A percentile compares a stretch with the other conserved stretches of the same genome.
Evolutionary conservation across 2,329 filamentous ascomycete genomes (phyloP).

Genomic region (Colletotrichum kahawae): DNA sequence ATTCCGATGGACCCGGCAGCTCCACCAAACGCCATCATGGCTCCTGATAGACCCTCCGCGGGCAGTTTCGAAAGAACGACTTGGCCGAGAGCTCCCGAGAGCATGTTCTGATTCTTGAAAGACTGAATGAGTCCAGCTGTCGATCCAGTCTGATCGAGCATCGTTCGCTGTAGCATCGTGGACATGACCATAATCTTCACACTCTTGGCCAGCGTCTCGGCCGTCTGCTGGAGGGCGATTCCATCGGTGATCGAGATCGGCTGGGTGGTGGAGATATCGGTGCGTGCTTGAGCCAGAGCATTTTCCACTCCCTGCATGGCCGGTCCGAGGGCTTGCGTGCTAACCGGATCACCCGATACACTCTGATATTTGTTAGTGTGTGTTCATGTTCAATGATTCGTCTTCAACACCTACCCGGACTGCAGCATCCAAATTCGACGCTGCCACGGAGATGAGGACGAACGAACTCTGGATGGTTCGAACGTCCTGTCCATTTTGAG

Average conservation of each 20-base stretch:
- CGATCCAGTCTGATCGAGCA: slow-evolving; percentile 5
- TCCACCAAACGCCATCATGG: not conserved
- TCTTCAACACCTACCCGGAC: not conserved
- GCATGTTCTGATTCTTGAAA: slow-evolving; percentile 6
- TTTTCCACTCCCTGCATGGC: slow-evolving; percentile 5
- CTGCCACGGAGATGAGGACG: not conserved
- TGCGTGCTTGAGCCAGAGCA: slow-evolving; percentile 12
- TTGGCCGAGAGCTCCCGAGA: not conserved
- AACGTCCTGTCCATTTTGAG: not conserved
- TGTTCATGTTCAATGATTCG: not conserved
- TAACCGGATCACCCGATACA: not conserved
- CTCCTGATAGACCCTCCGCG: not conserved
- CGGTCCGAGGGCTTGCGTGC: not conserved
- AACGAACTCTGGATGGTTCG: not conserved
- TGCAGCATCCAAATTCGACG: not conserved
- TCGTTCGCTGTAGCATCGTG: slow-evolving; percentile 6
- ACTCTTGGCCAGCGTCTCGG: slow-evolving; percentile 9
- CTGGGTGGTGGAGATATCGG: slow-evolving; percentile 18
- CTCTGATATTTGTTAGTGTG: not conserved
- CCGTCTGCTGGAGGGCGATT: slow-evolving; percentile 12
- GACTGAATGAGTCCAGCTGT: slow-evolving; percentile 6
- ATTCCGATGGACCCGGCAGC: not conserved
- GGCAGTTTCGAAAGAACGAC: slow-evolving; percentile 13
- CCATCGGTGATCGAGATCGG: slow-evolving; percentile 29
- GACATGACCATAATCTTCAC: slow-evolving; percentile 22